Conservation (phyloP, 805 yeast species). For the Metschnikowia noctiluminum region DNA sequence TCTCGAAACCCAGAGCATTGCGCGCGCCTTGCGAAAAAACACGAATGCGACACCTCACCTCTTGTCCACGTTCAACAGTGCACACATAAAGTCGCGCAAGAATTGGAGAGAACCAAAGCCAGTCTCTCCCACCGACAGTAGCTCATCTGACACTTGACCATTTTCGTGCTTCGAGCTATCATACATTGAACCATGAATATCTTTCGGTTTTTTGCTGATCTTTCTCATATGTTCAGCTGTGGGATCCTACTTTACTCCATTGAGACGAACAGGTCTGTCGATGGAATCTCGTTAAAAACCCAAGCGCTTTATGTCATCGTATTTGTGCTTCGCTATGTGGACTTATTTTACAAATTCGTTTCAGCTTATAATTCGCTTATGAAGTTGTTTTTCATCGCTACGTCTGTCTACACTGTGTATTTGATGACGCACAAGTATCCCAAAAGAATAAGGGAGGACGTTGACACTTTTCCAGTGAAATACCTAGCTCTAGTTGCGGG, state of each 20-base stretch:
- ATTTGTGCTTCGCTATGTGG: constrained; percentile 69
- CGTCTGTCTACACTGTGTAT: constrained; percentile 72
- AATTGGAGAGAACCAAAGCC: neutral
- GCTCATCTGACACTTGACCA: neutral
- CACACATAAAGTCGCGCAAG: neutral
- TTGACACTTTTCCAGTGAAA: constrained; percentile 65
- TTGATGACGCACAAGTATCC: constrained; percentile 63
- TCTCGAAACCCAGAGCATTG: neutral
- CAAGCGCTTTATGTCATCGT: constrained; percentile 76
- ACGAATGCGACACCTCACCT: neutral
- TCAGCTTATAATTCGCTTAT: constrained; percentile 75
- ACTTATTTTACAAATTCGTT: constrained; percentile 52
- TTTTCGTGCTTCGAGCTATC: neutral
- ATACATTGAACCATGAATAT: constrained; percentile 32
- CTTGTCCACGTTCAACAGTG: neutral
- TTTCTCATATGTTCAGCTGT: constrained; percentile 79
- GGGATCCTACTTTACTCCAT: constrained; percentile 73
- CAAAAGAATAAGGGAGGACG: constrained; percentile 58
- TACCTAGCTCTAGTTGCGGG: constrained; percentile 66
- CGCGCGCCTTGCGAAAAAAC: neutral
- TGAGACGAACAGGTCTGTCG: constrained; percentile 56
- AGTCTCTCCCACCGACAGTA: neutral
- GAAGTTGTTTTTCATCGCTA: constrained; percentile 76
- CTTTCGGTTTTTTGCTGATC: constrained; percentile 58
- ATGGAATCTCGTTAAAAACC: constrained; percentile 87